Evolutionary conservation across 225 moss, liverwort and hornwort genomes (phyloP).

Genomic region (Straminergon stramineum): DNA sequence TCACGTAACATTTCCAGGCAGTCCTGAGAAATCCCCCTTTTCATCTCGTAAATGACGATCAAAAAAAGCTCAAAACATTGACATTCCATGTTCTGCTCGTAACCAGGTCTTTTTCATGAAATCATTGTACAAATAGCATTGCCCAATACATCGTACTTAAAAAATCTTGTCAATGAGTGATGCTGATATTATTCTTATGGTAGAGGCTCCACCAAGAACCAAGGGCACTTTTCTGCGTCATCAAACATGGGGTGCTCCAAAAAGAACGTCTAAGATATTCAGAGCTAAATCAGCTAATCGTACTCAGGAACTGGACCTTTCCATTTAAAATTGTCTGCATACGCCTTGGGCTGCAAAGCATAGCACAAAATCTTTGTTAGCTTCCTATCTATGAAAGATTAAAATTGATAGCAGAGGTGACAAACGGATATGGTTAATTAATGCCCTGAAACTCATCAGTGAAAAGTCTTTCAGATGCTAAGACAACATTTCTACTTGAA

Average conservation of each 20-base stretch:
- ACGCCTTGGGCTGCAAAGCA: conserved; percentile 41
- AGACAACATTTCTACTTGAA: not conserved
- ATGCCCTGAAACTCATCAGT: not conserved
- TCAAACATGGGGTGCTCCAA: not conserved
- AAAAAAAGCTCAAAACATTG: not conserved
- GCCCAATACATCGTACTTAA: not conserved
- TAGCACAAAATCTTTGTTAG: not conserved
- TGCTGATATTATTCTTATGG: not conserved
- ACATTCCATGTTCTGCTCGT: not conserved
- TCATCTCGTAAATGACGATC: not conserved
- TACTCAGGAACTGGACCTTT: conserved; percentile 53
- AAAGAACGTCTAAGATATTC: not conserved
- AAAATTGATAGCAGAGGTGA: not conserved
- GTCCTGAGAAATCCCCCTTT: not conserved
- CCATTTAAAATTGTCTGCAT: conserved; percentile 61
- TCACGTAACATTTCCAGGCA: not conserved
- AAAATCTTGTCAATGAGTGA: not conserved
- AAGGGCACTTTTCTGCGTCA: not conserved
- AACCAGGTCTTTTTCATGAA: not conserved
- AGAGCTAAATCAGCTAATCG: conserved; percentile 10
- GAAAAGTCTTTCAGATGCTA: not conserved
- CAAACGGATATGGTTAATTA: not conserved
- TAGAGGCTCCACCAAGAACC: not conserved
- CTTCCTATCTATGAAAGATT: not conserved
- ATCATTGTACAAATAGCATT: not conserved